Evolutionary conservation across 495 filamentous ascomycete species (phyloP).

Genomic region (Neurospora africana): DNA sequence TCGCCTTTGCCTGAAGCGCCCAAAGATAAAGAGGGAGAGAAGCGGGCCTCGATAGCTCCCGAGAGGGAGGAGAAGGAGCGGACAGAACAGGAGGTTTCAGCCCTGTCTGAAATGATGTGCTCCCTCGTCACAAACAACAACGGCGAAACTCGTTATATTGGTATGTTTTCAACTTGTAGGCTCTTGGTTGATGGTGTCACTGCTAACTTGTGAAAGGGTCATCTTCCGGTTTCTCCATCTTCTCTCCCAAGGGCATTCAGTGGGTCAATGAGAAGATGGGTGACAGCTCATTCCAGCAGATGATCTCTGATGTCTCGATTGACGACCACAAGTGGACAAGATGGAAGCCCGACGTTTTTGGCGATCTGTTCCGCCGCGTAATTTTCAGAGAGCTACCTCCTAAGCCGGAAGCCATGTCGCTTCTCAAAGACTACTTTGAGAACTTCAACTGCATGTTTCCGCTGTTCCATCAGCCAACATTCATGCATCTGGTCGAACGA

Average conservation of each 20-base stretch:
- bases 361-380: slow-evolving; percentile 81
- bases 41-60: slow-evolving; percentile 21
- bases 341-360: slow-evolving; percentile 93
- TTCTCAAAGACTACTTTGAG: slow-evolving; percentile 88
- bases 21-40: slow-evolving; percentile 35
- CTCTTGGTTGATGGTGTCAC: not conserved
- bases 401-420: slow-evolving; percentile 67
- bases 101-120: slow-evolving; percentile 97
- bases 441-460: slow-evolving; percentile 99
- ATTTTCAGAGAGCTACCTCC: slow-evolving; percentile 73
- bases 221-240: slow-evolving; percentile 93
- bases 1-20: slow-evolving; percentile 43
- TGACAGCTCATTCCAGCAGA: slow-evolving; percentile 86
- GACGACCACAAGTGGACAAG: slow-evolving; percentile 91
- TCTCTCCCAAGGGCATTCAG: slow-evolving; percentile 90
- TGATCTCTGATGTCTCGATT: slow-evolving; percentile 73
- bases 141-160: slow-evolving; percentile 93
- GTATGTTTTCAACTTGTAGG: slow-evolving; percentile 36
- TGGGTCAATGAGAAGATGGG: slow-evolving; percentile 99
- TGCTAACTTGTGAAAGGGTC: slow-evolving; percentile 52
- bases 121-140: slow-evolving; percentile 95
- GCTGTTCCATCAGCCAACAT: slow-evolving; percentile 92
- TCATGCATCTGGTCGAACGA: slow-evolving; percentile 89
- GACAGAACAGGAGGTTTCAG: slow-evolving; percentile 86
- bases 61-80: slow-evolving; percentile 37